A percentile compares a stretch with the other conserved stretches of the same genome.
phyloP scores from a whole-genome alignment of 2,329 filamentous ascomycete species.

The Neopestalotiopsis rosae region DNA sequence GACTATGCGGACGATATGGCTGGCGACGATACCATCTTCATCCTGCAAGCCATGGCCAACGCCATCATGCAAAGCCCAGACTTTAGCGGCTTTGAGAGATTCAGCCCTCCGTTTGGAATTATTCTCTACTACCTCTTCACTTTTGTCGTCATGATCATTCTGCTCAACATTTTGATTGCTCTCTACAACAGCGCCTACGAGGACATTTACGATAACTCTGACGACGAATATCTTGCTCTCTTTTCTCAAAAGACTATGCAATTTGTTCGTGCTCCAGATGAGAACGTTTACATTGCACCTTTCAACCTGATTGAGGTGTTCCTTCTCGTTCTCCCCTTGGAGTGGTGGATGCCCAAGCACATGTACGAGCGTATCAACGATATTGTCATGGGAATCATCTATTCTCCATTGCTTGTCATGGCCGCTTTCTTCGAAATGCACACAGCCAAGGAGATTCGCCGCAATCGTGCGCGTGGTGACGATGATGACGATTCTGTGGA shows the following conservation, averaged over 20 bases:
- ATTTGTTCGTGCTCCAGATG: slow-evolving; percentile 94
- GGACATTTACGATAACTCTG: slow-evolving; percentile 90
- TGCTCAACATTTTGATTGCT: slow-evolving; percentile 95
- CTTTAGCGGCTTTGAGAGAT: slow-evolving; percentile 86
- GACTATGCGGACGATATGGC: slow-evolving; percentile 79
- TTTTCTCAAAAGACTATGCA: slow-evolving; percentile 96
- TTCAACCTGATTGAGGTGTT: slow-evolving; percentile 94
- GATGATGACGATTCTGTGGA: slow-evolving; percentile 87
- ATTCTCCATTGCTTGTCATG: slow-evolving; percentile 81
- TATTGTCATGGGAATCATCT: slow-evolving; percentile 83
- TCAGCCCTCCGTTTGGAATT: slow-evolving; percentile 90
- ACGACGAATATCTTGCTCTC: slow-evolving; percentile 93
- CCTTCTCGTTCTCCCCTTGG: slow-evolving; percentile 77
- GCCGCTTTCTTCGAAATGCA: slow-evolving; percentile 76
- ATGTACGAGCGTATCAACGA: slow-evolving; percentile 86
- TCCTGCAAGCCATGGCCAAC: slow-evolving; percentile 83
- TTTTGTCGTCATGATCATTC: slow-evolving; percentile 89
- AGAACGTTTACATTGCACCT: slow-evolving; percentile 97
- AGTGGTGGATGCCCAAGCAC: slow-evolving; percentile 89
- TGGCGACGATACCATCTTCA: slow-evolving; percentile 72
- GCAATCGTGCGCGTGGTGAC: slow-evolving; percentile 80
- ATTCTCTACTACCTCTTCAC: slow-evolving; percentile 98
- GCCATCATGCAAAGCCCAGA: slow-evolving; percentile 92
- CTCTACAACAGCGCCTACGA: slow-evolving; percentile 97
- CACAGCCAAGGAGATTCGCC: slow-evolving; percentile 68